Conservation (phyloP, 164 flowering plant genomes). For the Vitis rotundifolia region DNA sequence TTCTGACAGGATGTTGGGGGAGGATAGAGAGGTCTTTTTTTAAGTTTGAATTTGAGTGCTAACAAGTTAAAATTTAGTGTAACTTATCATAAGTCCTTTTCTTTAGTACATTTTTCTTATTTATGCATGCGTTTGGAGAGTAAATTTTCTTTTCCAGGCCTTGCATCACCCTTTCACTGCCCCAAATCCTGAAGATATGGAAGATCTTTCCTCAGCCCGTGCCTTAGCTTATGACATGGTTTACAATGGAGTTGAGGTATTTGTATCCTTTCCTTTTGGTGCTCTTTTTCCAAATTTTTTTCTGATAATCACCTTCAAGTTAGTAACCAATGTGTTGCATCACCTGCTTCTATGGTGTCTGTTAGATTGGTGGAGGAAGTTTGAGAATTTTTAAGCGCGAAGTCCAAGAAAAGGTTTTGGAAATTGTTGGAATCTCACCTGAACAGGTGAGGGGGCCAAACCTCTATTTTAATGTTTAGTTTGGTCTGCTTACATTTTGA, state of each 20-base stretch:
- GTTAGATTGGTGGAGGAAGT: constrained; percentile 97
- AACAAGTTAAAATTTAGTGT: neutral
- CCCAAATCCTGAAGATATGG: constrained; percentile 86
- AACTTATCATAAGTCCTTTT: neutral
- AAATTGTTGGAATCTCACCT: constrained; percentile 75
- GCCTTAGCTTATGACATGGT: constrained; percentile 99
- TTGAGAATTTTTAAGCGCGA: constrained; percentile 89
- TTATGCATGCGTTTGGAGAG: neutral
- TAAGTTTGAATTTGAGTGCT: neutral
- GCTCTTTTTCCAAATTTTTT: neutral
- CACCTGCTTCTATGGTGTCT: constrained; percentile 5
- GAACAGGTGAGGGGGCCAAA: constrained; percentile 53
- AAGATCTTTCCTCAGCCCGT: constrained; percentile 82
- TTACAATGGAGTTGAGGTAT: constrained; percentile 97
- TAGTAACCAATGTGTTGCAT: neutral
- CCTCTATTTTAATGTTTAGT: neutral
- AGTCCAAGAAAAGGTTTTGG: constrained; percentile 83
- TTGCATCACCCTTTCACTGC: constrained; percentile 99
- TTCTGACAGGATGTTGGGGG: too few species aligned
- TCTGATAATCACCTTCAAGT: neutral
- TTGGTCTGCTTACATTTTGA: neutral
- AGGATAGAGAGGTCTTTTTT: too few species aligned
- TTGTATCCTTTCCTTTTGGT: neutral
- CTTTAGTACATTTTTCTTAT: neutral
- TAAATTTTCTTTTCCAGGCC: constrained; percentile 47